phyloP scores from a whole-genome alignment of 1,284 basidiomycete species.

The Microbotryum lychnidis-dioicae region DNA sequence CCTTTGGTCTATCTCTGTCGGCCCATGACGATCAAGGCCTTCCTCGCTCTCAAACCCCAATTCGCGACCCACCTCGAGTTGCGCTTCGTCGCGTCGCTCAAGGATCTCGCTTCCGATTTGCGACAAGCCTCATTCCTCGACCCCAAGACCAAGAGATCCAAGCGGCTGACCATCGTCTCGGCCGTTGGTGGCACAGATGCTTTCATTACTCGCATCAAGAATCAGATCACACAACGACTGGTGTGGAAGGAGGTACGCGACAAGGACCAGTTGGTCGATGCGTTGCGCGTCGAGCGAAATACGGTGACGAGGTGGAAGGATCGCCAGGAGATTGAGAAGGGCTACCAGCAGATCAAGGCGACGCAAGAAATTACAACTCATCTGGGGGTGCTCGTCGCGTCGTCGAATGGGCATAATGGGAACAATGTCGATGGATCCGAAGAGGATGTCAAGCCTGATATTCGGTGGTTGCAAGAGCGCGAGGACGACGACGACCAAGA shows the following conservation, averaged over 20 bases:
- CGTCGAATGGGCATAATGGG: too few species aligned
- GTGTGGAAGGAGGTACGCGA: slow-evolving; percentile 18
- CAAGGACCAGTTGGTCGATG: slow-evolving; percentile 9
- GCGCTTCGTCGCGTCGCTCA: slow-evolving; percentile 13
- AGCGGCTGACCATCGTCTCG: slow-evolving; percentile 10
- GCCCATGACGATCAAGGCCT: slow-evolving; percentile 10
- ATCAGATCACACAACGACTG: background rate
- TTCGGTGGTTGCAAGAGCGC: too few species aligned
- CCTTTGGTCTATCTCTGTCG: slow-evolving; percentile 18
- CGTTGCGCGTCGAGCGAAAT: background rate
- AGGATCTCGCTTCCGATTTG: slow-evolving; percentile 10
- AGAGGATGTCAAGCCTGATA: too few species aligned
- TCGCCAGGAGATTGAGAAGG: background rate
- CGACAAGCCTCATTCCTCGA: background rate
- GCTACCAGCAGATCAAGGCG: slow-evolving; percentile 3
- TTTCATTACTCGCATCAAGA: slow-evolving; percentile 5
- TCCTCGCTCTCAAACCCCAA: slow-evolving; percentile 1
- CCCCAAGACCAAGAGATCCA: background rate
- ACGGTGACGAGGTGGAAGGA: background rate
- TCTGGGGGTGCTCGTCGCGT: too few species aligned
- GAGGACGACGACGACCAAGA: too few species aligned
- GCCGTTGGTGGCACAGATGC: slow-evolving; percentile 19
- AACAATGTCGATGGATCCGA: too few species aligned
- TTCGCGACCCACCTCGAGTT: slow-evolving; percentile 8
- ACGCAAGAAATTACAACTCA: slow-evolving; percentile 9